Evolutionary conservation across 2,329 filamentous ascomycete species (phyloP).

Genomic region (Aspergillus amoenus): DNA sequence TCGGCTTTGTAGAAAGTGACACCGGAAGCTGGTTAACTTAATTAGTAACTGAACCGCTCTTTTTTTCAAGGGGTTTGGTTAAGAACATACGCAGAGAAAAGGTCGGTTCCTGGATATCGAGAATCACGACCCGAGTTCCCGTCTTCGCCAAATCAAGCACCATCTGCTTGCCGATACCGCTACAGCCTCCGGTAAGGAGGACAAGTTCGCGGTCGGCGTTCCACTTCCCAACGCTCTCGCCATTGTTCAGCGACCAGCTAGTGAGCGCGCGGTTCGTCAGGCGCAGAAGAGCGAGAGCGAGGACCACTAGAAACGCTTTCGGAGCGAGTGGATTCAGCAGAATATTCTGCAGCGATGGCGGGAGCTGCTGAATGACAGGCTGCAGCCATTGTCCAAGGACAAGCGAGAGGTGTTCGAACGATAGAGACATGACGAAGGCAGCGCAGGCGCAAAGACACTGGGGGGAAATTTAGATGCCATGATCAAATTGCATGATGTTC

Average conservation of each 20-base stretch:
- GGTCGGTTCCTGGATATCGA: slow-evolving; percentile 37
- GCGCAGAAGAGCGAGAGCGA: slow-evolving; percentile 26
- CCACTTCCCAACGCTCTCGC: slow-evolving; percentile 27
- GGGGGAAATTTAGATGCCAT: neutral
- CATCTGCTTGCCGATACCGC: slow-evolving; percentile 41
- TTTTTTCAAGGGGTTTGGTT: neutral
- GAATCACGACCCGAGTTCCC: slow-evolving; percentile 35
- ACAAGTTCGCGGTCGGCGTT: slow-evolving; percentile 31
- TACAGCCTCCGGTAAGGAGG: slow-evolving; percentile 38
- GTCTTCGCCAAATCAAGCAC: slow-evolving; percentile 29
- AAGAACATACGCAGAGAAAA: slow-evolving; percentile 28
- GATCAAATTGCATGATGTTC: neutral
- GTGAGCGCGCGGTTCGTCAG: slow-evolving; percentile 30
- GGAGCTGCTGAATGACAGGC: slow-evolving; percentile 25
- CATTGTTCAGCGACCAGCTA: slow-evolving; percentile 32
- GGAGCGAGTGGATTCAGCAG: slow-evolving; percentile 29
- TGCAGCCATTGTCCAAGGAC: slow-evolving; percentile 26
- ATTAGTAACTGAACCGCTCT: neutral
- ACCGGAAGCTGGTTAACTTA: neutral
- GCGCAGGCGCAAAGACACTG: neutral
- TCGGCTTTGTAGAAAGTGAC: slow-evolving; percentile 36
- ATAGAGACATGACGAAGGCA: slow-evolving; percentile 16
- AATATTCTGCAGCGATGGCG: slow-evolving; percentile 26
- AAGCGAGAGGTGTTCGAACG: slow-evolving; percentile 17
- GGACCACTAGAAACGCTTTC: slow-evolving; percentile 24